phyloP scores from a whole-genome alignment of 306 rosid genomes.

The Sicyos edulis region DNA sequence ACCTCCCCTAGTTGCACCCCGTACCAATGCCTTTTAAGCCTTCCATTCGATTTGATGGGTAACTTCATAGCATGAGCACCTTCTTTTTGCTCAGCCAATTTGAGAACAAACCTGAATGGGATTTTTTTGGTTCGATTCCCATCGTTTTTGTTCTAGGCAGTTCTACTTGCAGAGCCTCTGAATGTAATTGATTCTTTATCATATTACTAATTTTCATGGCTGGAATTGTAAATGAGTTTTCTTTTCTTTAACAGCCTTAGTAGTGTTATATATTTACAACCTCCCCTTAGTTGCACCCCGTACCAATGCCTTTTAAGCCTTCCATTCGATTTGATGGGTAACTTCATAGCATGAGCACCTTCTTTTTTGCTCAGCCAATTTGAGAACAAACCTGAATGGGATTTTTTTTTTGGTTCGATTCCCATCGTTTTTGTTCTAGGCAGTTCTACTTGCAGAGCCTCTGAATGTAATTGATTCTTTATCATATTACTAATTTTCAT shows the following conservation, averaged over 20 bases:
- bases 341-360: not conserved
- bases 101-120: too few species aligned
- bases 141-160: not conserved
- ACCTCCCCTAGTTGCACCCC: not conserved
- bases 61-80: not conserved
- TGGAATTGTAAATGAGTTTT: not conserved
- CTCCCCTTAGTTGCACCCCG: not conserved
- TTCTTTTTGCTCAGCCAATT: not conserved
- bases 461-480: not conserved
- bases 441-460: not conserved
- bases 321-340: not conserved
- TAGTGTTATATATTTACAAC: not conserved
- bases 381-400: too few species aligned
- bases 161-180: not conserved
- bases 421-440: not conserved
- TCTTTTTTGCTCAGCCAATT: not conserved
- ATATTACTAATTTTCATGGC: not conserved
- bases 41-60: not conserved
- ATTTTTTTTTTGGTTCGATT: not conserved
- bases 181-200: not conserved
- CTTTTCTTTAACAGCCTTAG: not conserved
- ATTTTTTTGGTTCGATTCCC: not conserved
- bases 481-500: not conserved
- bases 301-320: conserved; percentile 13
- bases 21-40: conserved; percentile 11